These are phyloP conservation scores for Laguncularia racemosa DNA, from an alignment of 345 rosid species.

Conservation along the genomic window DNA sequence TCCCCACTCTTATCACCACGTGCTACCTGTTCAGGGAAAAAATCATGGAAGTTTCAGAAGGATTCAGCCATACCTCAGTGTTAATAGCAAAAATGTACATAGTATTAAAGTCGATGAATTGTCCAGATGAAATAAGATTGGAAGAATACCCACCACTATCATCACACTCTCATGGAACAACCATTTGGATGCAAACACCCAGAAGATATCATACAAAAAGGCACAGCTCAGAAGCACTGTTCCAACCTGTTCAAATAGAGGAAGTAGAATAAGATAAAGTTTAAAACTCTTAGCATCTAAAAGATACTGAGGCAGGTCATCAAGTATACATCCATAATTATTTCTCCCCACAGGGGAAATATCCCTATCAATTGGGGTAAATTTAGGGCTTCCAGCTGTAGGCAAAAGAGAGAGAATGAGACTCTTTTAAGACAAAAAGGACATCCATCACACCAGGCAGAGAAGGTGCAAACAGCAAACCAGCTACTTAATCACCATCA, in stretches of 20 bases:
- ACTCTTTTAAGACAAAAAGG: too few relatives aligned
- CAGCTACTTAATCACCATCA: too few relatives aligned
- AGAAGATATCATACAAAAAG: slow-evolving; percentile 92
- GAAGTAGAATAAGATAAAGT: neutral
- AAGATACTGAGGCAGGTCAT: too few relatives aligned
- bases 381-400: too few relatives aligned
- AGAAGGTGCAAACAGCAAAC: too few relatives aligned
- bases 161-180: slow-evolving; percentile 98
- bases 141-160: slow-evolving; percentile 71
- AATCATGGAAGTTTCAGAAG: neutral
- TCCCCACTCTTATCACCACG: slow-evolving; percentile 95
- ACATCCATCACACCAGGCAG: too few relatives aligned
- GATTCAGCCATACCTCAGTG: neutral
- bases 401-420: too few relatives aligned
- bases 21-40: slow-evolving; percentile 59
- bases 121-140: too few relatives aligned
- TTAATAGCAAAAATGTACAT: neutral
- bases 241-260: slow-evolving; percentile 61
- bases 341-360: too few relatives aligned
- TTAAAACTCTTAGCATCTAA: too few relatives aligned
- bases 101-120: neutral
- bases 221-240: slow-evolving; percentile 93
- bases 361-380: too few relatives aligned
- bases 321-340: too few relatives aligned
- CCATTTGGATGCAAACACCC: slow-evolving; percentile 96